A percentile compares a stretch with the other conserved stretches of the same genome.
These are phyloP conservation scores for Ustilago trichophora DNA, from an alignment of 1,284 basidiomycete genomes.

Conservation along the genomic window DNA sequence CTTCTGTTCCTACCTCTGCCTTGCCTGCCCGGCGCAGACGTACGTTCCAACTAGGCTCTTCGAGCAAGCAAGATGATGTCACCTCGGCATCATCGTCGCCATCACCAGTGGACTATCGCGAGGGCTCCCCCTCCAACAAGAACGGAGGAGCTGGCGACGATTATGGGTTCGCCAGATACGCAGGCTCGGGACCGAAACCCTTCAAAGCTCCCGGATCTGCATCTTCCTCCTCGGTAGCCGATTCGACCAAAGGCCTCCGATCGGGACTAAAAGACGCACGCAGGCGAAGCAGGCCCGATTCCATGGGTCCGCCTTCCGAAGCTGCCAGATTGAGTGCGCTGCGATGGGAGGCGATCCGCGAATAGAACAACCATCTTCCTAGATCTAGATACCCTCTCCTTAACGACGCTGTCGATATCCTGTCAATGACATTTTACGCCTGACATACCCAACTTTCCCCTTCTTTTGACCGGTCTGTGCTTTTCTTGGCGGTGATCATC, in stretches of 20 bases:
- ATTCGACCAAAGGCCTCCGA: slow-evolving; percentile 25
- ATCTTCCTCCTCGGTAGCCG: slow-evolving; percentile 14
- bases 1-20: not conserved
- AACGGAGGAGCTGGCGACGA: not conserved
- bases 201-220: slow-evolving; percentile 17
- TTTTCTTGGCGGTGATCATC: too few species aligned
- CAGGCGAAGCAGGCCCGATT: slow-evolving; percentile 33
- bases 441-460: too few species aligned
- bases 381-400: not conserved
- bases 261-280: slow-evolving; percentile 26
- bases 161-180: slow-evolving; percentile 21
- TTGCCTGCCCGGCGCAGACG: slow-evolving; percentile 37
- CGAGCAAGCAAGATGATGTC: slow-evolving; percentile 10
- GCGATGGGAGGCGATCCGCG: slow-evolving; percentile 44
- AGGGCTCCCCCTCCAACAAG: slow-evolving; percentile 1
- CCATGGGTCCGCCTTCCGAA: slow-evolving; percentile 48
- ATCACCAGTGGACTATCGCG: slow-evolving; percentile 2
- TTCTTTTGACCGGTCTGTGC: too few species aligned
- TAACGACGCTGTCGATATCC: too few species aligned
- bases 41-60: slow-evolving; percentile 37
- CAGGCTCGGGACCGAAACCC: slow-evolving; percentile 22
- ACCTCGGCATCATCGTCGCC: not conserved
- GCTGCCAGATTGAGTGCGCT: slow-evolving; percentile 32
- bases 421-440: too few species aligned
- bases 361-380: slow-evolving; percentile 3